phyloP scores from a whole-genome alignment of 495 filamentous ascomycete species.

The Trichoderma reesei region DNA sequence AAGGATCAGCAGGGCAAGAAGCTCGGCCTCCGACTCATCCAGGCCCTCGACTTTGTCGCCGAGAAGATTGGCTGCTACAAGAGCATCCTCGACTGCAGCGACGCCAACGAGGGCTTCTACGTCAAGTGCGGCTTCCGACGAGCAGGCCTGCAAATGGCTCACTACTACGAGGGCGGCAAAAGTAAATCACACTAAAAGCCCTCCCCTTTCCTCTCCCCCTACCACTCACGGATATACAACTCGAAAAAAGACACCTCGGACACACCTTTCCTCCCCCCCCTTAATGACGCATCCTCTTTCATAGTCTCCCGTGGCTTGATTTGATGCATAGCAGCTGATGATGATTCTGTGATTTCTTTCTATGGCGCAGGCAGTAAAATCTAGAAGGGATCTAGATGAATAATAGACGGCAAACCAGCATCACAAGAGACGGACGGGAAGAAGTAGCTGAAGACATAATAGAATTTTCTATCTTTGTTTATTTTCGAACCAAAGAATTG shows the following conservation, averaged over 20 bases:
- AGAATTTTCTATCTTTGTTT: not conserved
- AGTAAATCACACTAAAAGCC: slow-evolving; percentile 29
- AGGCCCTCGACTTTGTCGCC: slow-evolving; percentile 84
- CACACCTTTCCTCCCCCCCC: not conserved
- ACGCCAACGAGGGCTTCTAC: slow-evolving; percentile 92
- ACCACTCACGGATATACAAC: not conserved
- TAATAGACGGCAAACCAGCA: not conserved
- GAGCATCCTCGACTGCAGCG: slow-evolving; percentile 53
- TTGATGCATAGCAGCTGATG: slow-evolving; percentile 3
- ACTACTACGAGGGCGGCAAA: slow-evolving; percentile 63
- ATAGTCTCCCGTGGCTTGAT: not conserved
- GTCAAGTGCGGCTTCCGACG: slow-evolving; percentile 94
- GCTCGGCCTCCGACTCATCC: slow-evolving; percentile 82
- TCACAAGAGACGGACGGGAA: not conserved
- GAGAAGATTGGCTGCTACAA: slow-evolving; percentile 86
- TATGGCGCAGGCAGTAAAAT: slow-evolving; percentile 6
- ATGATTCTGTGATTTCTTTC: not conserved
- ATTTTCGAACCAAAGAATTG: not conserved
- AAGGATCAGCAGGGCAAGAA: slow-evolving; percentile 96
- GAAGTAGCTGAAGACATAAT: not conserved
- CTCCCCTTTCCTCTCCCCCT: not conserved
- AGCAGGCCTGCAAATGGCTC: slow-evolving; percentile 93
- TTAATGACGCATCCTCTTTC: not conserved
- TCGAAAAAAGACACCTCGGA: not conserved
- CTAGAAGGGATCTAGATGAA: slow-evolving; percentile 1